Evolutionary conservation across 139 green algal genomes (phyloP), one percentile per base, ranked within the genome.

Genomic region (Desmodesmus armatus): DNA sequence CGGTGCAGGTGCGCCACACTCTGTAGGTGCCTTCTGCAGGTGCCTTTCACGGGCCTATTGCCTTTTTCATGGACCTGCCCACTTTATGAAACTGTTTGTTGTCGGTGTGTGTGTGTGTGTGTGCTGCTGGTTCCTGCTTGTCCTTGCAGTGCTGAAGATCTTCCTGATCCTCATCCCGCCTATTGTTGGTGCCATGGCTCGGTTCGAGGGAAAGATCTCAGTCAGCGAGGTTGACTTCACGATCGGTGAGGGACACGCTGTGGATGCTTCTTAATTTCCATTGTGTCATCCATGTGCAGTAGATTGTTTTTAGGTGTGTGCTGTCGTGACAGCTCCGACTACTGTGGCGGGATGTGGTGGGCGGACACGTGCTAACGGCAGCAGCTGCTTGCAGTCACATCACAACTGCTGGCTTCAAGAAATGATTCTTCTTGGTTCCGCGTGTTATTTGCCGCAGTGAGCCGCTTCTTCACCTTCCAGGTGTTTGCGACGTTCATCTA

Each of bases 141-240:
- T n/a, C n/a, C n/a, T n/a, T n/a, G n/a, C n/a, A n/a, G 92, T 91
- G 37, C 88, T 96, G 76, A 95, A 93, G 81, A 93, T 96, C 60
- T 97, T 97, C 88, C 75, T 96, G 75, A 78, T 80, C 19, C 55
- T 97, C 39, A 55, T 97, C 77, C 94, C 94, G 17, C 74, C 70
- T 9, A 84, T 97, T 71, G 87, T 97, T 43, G 62, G 37, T 23
- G 31, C 87, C 37, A 93, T 97, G 87, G 91, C 89, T 35, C 65
- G 76, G 31, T 77, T 85, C 11, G 73, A 91, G n/a, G 94, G 94
- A 51, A 87, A 93, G 53, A 69, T 87, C 0, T 90, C 80, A 31
- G 27, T 85, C 29, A 85, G 55, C n/a, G 39, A 90, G 71, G 78
- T 96, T 5, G 90, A 96, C 85, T 91, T 94, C 44, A 89, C 83